A percentile compares a stretch with the other conserved stretches of the same genome.
Conservation (phyloP, 805 yeast genomes). For the Candida maris region DNA sequence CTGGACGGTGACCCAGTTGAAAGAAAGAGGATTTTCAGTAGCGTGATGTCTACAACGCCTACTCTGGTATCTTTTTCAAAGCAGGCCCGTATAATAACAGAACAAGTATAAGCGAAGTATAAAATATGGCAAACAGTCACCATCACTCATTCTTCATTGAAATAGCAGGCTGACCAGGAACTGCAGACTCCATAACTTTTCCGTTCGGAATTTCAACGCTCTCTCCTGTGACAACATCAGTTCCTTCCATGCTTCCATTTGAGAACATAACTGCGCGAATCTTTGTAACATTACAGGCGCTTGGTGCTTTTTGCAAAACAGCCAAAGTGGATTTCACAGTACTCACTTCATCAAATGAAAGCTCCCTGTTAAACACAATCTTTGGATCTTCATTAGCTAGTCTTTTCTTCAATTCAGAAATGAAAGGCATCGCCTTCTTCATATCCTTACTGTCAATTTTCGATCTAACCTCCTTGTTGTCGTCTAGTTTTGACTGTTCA, state of each 20-base stretch:
- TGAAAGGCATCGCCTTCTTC: conserved; percentile 98
- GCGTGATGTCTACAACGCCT: too few species aligned
- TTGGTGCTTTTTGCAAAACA: conserved; percentile 61
- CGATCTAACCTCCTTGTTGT: conserved; percentile 59
- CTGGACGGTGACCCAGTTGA: conserved; percentile 66
- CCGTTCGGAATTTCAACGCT: conserved; percentile 60
- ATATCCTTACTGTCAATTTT: conserved; percentile 76
- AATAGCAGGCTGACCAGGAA: conserved; percentile 93
- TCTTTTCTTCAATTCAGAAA: conserved; percentile 79
- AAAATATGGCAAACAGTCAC: not conserved
- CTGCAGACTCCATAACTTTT: conserved; percentile 75
- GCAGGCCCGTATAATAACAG: too few species aligned
- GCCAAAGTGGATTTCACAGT: conserved; percentile 54
- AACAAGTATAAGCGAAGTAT: too few species aligned
- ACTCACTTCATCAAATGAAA: conserved; percentile 74
- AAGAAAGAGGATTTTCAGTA: conserved; percentile 44
- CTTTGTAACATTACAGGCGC: conserved; percentile 51
- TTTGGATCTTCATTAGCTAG: conserved; percentile 65
- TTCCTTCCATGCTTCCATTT: conserved; percentile 61
- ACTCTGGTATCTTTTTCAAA: too few species aligned
- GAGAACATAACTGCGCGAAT: conserved; percentile 60
- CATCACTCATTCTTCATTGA: conserved; percentile 54
- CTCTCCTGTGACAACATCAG: conserved; percentile 64
- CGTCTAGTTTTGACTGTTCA: conserved; percentile 59
- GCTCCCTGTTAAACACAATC: conserved; percentile 84